Evolutionary conservation across 2,329 filamentous ascomycete genomes (phyloP).

Genomic region (Aureobasidium sp.): DNA sequence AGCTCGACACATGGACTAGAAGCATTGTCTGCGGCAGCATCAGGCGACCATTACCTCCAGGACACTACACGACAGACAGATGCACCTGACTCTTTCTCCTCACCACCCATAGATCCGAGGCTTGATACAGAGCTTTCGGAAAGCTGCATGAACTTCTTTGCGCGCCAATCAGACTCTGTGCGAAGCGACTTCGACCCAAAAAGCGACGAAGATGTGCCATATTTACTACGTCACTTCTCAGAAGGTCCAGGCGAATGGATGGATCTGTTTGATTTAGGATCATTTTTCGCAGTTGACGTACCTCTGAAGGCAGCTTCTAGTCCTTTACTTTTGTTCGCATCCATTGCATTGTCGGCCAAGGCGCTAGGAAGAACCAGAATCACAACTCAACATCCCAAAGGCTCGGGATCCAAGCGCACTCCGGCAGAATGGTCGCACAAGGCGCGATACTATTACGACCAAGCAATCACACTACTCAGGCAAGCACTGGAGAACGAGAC

Average conservation of each 20-base stretch:
- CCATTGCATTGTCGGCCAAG: conserved; percentile 56
- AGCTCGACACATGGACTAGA: conserved; percentile 44
- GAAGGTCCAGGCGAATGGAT: conserved; percentile 54
- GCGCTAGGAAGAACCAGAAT: conserved; percentile 45
- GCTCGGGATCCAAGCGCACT: conserved; percentile 10
- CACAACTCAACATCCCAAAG: conserved; percentile 3
- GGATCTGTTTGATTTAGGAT: conserved; percentile 50
- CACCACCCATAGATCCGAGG: conserved; percentile 37
- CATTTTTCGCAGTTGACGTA: conserved; percentile 54
- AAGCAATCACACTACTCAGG: conserved; percentile 28
- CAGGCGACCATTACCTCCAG: conserved; percentile 27
- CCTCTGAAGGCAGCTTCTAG: conserved; percentile 49
- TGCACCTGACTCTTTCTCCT: conserved; percentile 25
- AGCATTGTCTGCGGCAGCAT: conserved; percentile 47
- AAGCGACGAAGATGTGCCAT: conserved; percentile 49
- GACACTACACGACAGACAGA: conserved; percentile 15
- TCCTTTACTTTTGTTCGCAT: conserved; percentile 46
- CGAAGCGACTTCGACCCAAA: conserved; percentile 9
- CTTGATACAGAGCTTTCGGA: conserved; percentile 22
- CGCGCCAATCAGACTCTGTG: not conserved
- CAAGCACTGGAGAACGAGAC: conserved; percentile 26
- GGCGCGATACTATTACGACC: conserved; percentile 53
- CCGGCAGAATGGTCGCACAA: conserved; percentile 51
- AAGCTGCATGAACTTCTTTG: not conserved
- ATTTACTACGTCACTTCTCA: conserved; percentile 52